These are phyloP conservation scores for Pyracantha coccinea DNA, from an alignment of 331 rosid species.

Conservation along the genomic window DNA sequence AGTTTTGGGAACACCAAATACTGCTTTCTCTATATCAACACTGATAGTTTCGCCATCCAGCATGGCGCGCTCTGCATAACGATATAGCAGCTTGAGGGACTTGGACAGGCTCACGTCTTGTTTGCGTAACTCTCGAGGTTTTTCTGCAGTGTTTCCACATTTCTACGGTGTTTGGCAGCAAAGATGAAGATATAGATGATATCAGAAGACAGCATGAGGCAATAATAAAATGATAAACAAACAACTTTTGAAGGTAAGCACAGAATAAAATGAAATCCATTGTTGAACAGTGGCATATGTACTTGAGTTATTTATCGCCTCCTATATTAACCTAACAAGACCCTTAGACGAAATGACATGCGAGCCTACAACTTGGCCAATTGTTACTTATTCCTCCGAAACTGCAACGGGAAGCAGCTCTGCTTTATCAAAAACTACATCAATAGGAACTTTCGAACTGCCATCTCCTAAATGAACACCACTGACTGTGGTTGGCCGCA, in stretches of 20 bases:
- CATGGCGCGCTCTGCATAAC: conserved; percentile 6
- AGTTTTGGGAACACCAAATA: conserved; percentile 5
- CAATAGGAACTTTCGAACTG: background rate
- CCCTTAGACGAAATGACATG: background rate
- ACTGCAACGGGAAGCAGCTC: background rate
- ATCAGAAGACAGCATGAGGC: background rate
- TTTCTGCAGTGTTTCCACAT: background rate
- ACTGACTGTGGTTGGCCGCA: background rate
- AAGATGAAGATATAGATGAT: background rate
- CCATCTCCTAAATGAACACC: background rate
- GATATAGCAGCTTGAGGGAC: conserved; percentile 5
- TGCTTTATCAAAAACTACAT: conserved; percentile 1
- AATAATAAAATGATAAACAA: background rate
- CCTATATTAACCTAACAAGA: background rate
- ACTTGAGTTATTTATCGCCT: background rate
- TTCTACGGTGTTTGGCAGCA: background rate
- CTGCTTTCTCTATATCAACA: conserved; percentile 2
- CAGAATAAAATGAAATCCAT: background rate
- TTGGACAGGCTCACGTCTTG: conserved; percentile 5
- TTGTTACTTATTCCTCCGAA: background rate
- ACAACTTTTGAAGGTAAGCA: background rate
- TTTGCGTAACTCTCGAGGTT: background rate
- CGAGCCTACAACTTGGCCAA: conserved; percentile 2
- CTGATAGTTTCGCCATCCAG: background rate
- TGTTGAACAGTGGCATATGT: background rate